Evolutionary conservation across 148 eudicot species (phyloP).

Genomic region (Polygonum aviculare): DNA sequence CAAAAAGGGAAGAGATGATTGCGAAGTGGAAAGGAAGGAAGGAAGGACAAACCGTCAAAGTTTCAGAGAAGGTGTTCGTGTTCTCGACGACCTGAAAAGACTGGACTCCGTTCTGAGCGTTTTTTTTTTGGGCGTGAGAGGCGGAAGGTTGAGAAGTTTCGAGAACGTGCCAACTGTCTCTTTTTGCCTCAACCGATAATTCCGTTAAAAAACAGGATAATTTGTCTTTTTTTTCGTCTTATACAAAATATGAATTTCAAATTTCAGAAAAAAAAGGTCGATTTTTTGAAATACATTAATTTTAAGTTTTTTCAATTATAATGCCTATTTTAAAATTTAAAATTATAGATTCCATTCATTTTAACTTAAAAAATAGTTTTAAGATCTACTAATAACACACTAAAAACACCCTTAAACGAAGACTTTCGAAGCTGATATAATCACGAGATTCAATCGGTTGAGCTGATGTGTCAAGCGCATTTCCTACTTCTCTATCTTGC

Average conservation of each 20-base stretch:
- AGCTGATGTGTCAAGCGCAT: too few relatives aligned
- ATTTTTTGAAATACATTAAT: too few relatives aligned
- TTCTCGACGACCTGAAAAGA: not conserved
- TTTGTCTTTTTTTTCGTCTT: not conserved
- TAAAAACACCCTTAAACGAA: too few relatives aligned
- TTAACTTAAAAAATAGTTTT: too few relatives aligned
- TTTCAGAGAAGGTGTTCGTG: not conserved
- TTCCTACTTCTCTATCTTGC: too few relatives aligned
- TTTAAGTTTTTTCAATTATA: too few relatives aligned
- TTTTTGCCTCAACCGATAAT: constrained; percentile 9
- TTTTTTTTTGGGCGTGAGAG: not conserved
- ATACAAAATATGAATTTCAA: not conserved
- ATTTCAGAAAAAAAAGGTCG: not conserved
- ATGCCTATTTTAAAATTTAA: too few relatives aligned
- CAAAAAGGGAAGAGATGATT: not conserved
- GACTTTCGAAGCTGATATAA: too few relatives aligned
- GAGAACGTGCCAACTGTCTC: constrained; percentile 9
- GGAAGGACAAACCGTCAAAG: constrained; percentile 5
- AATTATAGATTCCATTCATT: too few relatives aligned
- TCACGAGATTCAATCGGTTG: too few relatives aligned
- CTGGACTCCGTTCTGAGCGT: not conserved
- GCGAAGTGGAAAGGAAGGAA: not conserved
- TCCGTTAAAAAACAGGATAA: constrained; percentile 5
- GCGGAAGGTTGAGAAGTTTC: not conserved
- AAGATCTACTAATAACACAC: too few relatives aligned